Base-by-base conservation (phyloP, 1,284 basidiomycete genomes). In the Rhodotorula sp. region DNA sequence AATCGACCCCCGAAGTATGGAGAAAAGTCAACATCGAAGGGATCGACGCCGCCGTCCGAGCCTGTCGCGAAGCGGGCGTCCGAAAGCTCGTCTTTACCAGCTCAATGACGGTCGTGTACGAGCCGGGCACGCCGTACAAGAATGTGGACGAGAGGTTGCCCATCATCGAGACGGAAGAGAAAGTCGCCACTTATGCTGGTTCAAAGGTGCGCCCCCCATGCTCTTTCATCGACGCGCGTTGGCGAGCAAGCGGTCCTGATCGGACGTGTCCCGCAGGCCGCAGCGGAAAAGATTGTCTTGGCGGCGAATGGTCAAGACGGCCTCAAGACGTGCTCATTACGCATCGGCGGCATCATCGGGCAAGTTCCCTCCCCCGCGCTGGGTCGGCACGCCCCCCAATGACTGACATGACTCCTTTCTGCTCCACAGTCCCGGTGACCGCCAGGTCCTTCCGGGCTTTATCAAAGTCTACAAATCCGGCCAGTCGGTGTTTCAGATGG, bases 311-410 rank as follows among this genome's bases (percentile, higher is more conserved):
- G 89, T 3, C 86, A 89, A 74, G 87, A 87, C 29, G 91, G 90
- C 4, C 85, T 98, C 12, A 83, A 91, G 73, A 99, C 97, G 0
- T 93, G 95, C 62, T 91, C 95, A 18, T 83, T 99, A 58, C 86
- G 97, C 61, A 93, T 95, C 5, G 89, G 93, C 31, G 94, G 95
- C 20, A 97, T 99, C 79, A 98, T 98, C 80, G 97, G 96, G 92
- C 91, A 73, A 67, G 87, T 81, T 23, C 21, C 29, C 26, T n/a
- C 18, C 18, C 8, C 31, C 26, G 8, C 65, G 16, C 26, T 26
- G 18, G 18, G 12, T 62, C 54, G 18, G 21, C n/a, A 6, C n/a
- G 21, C 18, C 43, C 43, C 3, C 51, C 49, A n/a, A 29, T 16
- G 39, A 29, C 31, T 15, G 29, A 21, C 20, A 21, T 52, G 51